Evolutionary conservation across 208 protist species (phyloP).

Genomic region (Crithidia thermophila): DNA sequence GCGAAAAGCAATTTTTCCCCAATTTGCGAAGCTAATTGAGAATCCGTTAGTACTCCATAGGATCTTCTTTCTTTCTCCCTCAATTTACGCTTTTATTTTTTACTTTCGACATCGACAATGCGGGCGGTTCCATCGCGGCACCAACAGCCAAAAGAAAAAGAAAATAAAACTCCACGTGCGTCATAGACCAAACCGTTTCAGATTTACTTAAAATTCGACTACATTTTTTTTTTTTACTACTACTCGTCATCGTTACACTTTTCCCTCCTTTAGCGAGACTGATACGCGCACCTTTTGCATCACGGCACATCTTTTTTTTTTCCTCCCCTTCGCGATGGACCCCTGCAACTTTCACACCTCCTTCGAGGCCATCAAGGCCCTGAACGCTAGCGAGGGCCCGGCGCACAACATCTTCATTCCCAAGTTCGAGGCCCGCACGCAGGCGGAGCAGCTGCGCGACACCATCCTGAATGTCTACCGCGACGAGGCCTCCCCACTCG

Average conservation of each 20-base stretch:
- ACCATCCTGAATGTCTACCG: slow-evolving; percentile 65
- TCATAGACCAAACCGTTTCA: no score
- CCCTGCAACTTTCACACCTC: slow-evolving; percentile 36
- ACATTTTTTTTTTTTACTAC: slow-evolving; percentile 9
- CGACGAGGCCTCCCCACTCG: slow-evolving; percentile 17
- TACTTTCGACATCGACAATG: no score
- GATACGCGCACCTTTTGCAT: no score
- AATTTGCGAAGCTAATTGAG: no score
- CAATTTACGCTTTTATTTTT: no score
- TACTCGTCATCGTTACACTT: no score
- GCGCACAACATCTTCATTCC: slow-evolving; percentile 75
- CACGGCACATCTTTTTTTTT: not conserved
- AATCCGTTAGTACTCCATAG: no score
- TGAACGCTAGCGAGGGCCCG: slow-evolving; percentile 72
- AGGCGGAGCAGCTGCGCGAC: slow-evolving; percentile 64
- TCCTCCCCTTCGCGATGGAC: slow-evolving; percentile 45
- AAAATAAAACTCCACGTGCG: no score
- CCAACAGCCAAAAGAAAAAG: no score
- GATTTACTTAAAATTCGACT: not conserved
- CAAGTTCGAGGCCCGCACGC: slow-evolving; percentile 68
- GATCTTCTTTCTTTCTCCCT: no score
- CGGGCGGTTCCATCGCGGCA: no score
- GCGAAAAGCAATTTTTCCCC: not conserved
- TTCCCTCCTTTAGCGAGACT: no score
- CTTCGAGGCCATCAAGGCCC: slow-evolving; percentile 55